phyloP scores from a whole-genome alignment of 2,329 filamentous ascomycete genomes.

The Penicillium glabrum region DNA sequence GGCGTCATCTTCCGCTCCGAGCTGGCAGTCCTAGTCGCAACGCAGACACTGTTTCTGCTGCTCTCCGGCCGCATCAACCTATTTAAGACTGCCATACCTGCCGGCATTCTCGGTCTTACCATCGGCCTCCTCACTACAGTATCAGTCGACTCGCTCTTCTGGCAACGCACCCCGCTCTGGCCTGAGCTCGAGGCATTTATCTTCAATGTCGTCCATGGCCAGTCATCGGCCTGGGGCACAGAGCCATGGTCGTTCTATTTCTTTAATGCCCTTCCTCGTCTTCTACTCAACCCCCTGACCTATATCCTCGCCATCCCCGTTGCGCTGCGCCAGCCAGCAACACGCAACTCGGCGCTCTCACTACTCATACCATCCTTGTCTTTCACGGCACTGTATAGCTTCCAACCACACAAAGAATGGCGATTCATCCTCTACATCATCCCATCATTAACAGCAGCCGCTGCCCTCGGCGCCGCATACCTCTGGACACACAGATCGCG shows the following conservation, averaged over 20 bases:
- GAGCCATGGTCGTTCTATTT: slow-evolving; percentile 88
- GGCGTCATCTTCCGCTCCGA: slow-evolving; percentile 88
- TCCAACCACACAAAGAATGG: slow-evolving; percentile 93
- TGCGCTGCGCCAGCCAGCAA: slow-evolving; percentile 53
- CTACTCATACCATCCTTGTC: slow-evolving; percentile 65
- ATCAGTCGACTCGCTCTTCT: slow-evolving; percentile 86
- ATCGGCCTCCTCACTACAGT: slow-evolving; percentile 69
- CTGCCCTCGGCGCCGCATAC: slow-evolving; percentile 71
- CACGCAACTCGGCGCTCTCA: slow-evolving; percentile 51
- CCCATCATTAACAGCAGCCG: slow-evolving; percentile 75
- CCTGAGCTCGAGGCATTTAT: slow-evolving; percentile 86
- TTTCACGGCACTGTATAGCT: slow-evolving; percentile 78
- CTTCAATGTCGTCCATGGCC: slow-evolving; percentile 84
- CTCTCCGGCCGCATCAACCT: slow-evolving; percentile 55
- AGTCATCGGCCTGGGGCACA: slow-evolving; percentile 83
- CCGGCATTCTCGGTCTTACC: slow-evolving; percentile 65
- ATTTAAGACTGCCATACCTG: slow-evolving; percentile 57
- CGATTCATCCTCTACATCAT: slow-evolving; percentile 90
- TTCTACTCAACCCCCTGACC: slow-evolving; percentile 76
- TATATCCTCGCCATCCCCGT: slow-evolving; percentile 54
- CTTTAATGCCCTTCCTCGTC: slow-evolving; percentile 72
- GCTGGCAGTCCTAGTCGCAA: slow-evolving; percentile 74
- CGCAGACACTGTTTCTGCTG: slow-evolving; percentile 66
- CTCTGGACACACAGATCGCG: slow-evolving; percentile 68
- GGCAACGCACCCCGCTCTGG: slow-evolving; percentile 78